phyloP scores from a whole-genome alignment of 176 grass and related monocot species.

The Carex pumila region DNA sequence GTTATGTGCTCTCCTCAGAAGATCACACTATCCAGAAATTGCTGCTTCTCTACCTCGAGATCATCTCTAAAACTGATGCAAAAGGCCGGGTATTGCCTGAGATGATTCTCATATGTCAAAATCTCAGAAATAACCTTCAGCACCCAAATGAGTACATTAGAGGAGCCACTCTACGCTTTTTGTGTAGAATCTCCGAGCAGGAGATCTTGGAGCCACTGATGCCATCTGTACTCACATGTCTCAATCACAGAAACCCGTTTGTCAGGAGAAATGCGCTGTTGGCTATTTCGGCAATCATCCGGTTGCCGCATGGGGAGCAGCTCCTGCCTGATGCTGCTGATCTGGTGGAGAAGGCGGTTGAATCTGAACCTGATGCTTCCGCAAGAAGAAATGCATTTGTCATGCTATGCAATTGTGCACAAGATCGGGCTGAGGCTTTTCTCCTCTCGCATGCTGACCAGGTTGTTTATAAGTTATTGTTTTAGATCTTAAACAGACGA shows the following conservation, averaged over 20 bases:
- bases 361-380: slow-evolving; percentile 41
- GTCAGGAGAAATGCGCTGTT: slow-evolving; percentile 51
- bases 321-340: slow-evolving; percentile 56
- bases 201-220: slow-evolving; percentile 39
- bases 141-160: slow-evolving; percentile 50
- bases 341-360: slow-evolving; percentile 40
- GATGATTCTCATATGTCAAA: slow-evolving; percentile 52
- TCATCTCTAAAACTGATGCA: slow-evolving; percentile 28
- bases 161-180: slow-evolving; percentile 40
- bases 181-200: slow-evolving; percentile 38
- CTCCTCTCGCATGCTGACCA: slow-evolving; percentile 43
- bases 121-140: slow-evolving; percentile 45
- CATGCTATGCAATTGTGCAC: slow-evolving; percentile 46
- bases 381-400: slow-evolving; percentile 61
- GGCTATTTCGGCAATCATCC: slow-evolving; percentile 45
- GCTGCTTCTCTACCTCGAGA: slow-evolving; percentile 34
- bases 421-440: slow-evolving; percentile 45
- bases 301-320: slow-evolving; percentile 48
- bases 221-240: slow-evolving; percentile 31
- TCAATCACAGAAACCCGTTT: slow-evolving; percentile 65
- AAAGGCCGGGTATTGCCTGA: slow-evolving; percentile 39
- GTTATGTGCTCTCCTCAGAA: slow-evolving; percentile 32
- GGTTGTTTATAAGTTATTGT: background rate
- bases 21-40: slow-evolving; percentile 41
- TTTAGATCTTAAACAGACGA: background rate